Percentiles rank a stretch among this genome's conserved stretches.
Conservation (phyloP, 495 filamentous ascomycete genomes). For the Aspergillus affinis region DNA sequence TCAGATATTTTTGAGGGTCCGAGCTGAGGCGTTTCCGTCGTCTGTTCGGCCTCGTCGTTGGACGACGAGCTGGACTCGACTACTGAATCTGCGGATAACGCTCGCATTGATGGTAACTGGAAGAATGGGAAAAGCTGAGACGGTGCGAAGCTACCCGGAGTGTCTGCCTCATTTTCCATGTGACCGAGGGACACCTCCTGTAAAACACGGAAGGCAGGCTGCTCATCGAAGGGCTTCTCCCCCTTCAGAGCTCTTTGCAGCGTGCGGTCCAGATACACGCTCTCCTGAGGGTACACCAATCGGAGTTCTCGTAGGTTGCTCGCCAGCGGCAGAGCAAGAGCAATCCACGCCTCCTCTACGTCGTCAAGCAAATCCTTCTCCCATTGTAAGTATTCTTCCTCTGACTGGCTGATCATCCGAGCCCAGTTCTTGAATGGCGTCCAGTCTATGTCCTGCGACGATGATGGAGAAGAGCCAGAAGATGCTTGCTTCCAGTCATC, state of each 20-base stretch:
- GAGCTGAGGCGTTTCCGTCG: neutral
- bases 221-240: slow-evolving; percentile 21
- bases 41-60: slow-evolving; percentile 2
- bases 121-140: slow-evolving; percentile 30
- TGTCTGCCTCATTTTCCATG: slow-evolving; percentile 16
- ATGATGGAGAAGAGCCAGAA: neutral
- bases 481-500: slow-evolving; percentile 20
- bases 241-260: slow-evolving; percentile 23
- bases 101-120: slow-evolving; percentile 29
- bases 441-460: slow-evolving; percentile 11
- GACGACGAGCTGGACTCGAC: slow-evolving; percentile 22
- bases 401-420: slow-evolving; percentile 16
- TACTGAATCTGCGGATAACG: slow-evolving; percentile 28
- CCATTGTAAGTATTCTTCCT: slow-evolving; percentile 28
- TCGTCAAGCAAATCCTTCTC: slow-evolving; percentile 23
- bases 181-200: slow-evolving; percentile 25
- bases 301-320: slow-evolving; percentile 29
- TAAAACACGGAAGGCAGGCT: slow-evolving; percentile 21
- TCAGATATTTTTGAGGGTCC: slow-evolving; percentile 25
- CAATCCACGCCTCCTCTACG: slow-evolving; percentile 33
- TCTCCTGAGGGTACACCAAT: slow-evolving; percentile 22
- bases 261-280: slow-evolving; percentile 22
- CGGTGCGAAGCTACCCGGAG: slow-evolving; percentile 16
- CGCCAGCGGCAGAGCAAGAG: slow-evolving; percentile 27
- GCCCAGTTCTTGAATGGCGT: slow-evolving; percentile 16